phyloP scores from a whole-genome alignment of 2,329 filamentous ascomycete genomes.

The Stenocarpella maydis region DNA sequence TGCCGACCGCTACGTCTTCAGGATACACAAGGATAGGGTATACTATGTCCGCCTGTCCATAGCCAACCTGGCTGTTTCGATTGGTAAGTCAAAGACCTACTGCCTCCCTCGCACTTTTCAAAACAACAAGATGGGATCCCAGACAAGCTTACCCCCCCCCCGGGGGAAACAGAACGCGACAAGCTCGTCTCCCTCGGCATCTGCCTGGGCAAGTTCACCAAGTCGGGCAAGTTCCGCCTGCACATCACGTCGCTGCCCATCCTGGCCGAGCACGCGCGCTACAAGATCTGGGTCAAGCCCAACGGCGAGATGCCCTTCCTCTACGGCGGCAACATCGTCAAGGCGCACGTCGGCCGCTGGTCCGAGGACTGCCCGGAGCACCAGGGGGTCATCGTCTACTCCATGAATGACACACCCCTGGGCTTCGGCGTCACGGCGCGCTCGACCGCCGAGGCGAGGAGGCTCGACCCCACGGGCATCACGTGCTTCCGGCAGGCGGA shows the following conservation, averaged over 20 bases:
- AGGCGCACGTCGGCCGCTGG: slow-evolving; percentile 77
- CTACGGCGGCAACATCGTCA: slow-evolving; percentile 88
- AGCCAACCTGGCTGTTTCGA: slow-evolving; percentile 88
- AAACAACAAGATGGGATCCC: no score
- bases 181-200: slow-evolving; percentile 35
- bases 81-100: slow-evolving; percentile 69
- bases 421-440: slow-evolving; percentile 94
- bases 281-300: slow-evolving; percentile 96
- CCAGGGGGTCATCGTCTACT: slow-evolving; percentile 87
- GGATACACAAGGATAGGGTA: slow-evolving; percentile 81
- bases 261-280: slow-evolving; percentile 88
- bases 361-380: slow-evolving; percentile 94
- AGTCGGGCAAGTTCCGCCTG: slow-evolving; percentile 93
- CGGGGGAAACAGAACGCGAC: slow-evolving; percentile 23
- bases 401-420: slow-evolving; percentile 91
- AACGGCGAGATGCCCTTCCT: slow-evolving; percentile 98
- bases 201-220: slow-evolving; percentile 83
- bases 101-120: background rate
- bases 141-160: no score
- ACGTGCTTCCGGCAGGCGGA: slow-evolving; percentile 92
- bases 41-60: slow-evolving; percentile 93
- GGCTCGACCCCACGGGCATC: slow-evolving; percentile 89
- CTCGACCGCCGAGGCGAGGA: slow-evolving; percentile 81
- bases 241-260: slow-evolving; percentile 90
- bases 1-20: slow-evolving; percentile 84